Base-by-base conservation (phyloP, 768 basidiomycete genomes). In the Boletus reticuloceps region DNA sequence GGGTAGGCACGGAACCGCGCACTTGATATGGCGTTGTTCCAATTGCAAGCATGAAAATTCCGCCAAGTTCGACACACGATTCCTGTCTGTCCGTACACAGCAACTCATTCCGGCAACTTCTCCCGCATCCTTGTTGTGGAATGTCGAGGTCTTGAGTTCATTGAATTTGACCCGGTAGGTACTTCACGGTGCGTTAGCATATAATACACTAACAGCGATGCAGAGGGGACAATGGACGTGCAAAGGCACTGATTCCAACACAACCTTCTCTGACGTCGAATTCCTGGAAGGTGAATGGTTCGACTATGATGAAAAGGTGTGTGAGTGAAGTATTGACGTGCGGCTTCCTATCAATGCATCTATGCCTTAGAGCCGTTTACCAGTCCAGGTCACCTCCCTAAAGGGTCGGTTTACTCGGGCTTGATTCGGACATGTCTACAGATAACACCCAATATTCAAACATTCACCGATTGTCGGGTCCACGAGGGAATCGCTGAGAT, bases 291-390 rank as follows among this genome's bases (percentile, higher is more conserved):
- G 86, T 67, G 68, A 69, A 54, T 96, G 94, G 94, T 82, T 77
- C 13, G 93, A 94, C 63, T 96, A 96, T 61, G 93, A 96, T 61
- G 93, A 96, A 69, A 92, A 94, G 81, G 93, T 87, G 57, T 42
- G 54, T 47, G 36, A 17, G 19, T 20, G 17, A 29, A 13, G 27
- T 34, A 32, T 29, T 22, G 34, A 22, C 22, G 7, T 27, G 17
- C 7, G 16, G 17, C n/a, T 29, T 42, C 25, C 14, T 36, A 50
- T 54, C 25, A 4, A 61, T 37, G 5, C 11, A 11, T 40, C 32
- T 47, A 44, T 50, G 36, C 56, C 48, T 58, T 55, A 88, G 89
- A 77, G 79, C 14, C 74, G 75, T 19, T 68, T 80, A 16, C 86
- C 89, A 5, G 90, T 94, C 16, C 79, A 85, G 11, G 76, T 94